Conservation (phyloP, 768 basidiomycete genomes). For the Podaxis sp. region DNA sequence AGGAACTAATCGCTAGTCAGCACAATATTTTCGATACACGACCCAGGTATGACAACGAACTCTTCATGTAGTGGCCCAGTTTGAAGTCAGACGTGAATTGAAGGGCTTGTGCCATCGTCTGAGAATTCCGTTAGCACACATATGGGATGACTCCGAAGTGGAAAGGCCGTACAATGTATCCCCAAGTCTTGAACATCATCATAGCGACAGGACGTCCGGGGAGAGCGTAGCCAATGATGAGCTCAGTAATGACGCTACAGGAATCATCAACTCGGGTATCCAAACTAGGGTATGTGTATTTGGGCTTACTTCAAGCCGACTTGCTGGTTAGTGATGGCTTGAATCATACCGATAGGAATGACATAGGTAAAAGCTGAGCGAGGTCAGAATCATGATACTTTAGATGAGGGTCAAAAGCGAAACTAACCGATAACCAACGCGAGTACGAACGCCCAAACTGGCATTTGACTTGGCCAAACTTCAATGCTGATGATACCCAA, state of each 20-base stretch:
- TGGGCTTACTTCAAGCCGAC: slow-evolving; percentile 48
- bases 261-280: not conserved
- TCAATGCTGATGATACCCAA: slow-evolving; percentile 64
- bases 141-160: not conserved
- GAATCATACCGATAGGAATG: slow-evolving; percentile 60
- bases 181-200: slow-evolving; percentile 69
- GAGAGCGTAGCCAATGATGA: slow-evolving; percentile 59
- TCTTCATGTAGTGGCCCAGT: slow-evolving; percentile 69
- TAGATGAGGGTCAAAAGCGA: slow-evolving; percentile 21
- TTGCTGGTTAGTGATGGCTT: slow-evolving; percentile 75
- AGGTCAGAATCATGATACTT: slow-evolving; percentile 19
- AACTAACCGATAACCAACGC: slow-evolving; percentile 52
- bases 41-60: slow-evolving; percentile 38
- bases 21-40: not conserved
- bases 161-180: slow-evolving; percentile 33
- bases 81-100: slow-evolving; percentile 62
- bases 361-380: slow-evolving; percentile 49
- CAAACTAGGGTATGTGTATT: not conserved
- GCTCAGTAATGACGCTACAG: slow-evolving; percentile 51
- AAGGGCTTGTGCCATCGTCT: slow-evolving; percentile 55
- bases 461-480: slow-evolving; percentile 49
- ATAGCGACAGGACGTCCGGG: slow-evolving; percentile 67
- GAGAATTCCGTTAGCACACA: not conserved
- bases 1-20: slow-evolving; percentile 33
- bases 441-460: slow-evolving; percentile 48